Base-by-base conservation (phyloP, 2,329 filamentous ascomycete species). In the Rhynchosporium secalis region DNA sequence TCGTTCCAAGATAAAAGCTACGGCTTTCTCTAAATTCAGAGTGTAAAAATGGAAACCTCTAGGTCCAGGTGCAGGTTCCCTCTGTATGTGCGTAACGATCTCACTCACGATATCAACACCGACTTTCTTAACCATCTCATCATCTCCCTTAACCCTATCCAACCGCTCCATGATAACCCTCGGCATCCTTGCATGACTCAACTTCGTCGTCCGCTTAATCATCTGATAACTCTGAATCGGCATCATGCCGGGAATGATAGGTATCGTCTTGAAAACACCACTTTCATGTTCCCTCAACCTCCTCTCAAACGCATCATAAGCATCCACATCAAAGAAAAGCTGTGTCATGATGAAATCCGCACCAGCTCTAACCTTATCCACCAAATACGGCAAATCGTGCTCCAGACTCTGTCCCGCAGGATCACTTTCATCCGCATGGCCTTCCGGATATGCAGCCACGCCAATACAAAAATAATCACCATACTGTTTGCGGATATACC, bases 261-360 rank as follows among this genome's bases (percentile, higher is more conserved):
- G 89, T 29, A 97, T 90, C 2, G 84, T 86, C 77, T 90, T 91
- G 78, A 99, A 97, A 2, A 84, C 83, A 3, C 92, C 92, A 72
- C 91, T 96, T 54, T 91, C 86, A 72, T 99, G 92, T 58, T 88
- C 84, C 64, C 92, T 82, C 68, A 99, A 76, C 56, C 82, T 84
- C 67, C 79, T 83, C 78, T 98, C 94, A 72, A 96, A 98, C 40
- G 80, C 80, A 60, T 87, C 83, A 74, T 96, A 99, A 20, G 91
- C 91, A 3, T 90, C 82, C 29, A 92, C 83, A 73, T 98, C 92
- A 76, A 96, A 99, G 77, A 97, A 98, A 8, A 99, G 82, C 76
- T 99, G 95, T 0, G 95, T 98, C 91, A 99, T 96, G 76, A 99
- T 90, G 73, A 99, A 99, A 77, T 98, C 93, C 56, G 93, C 95